phyloP scores from a whole-genome alignment of 192 early-diverging fungal genomes.

The Thamnidium elegans region DNA sequence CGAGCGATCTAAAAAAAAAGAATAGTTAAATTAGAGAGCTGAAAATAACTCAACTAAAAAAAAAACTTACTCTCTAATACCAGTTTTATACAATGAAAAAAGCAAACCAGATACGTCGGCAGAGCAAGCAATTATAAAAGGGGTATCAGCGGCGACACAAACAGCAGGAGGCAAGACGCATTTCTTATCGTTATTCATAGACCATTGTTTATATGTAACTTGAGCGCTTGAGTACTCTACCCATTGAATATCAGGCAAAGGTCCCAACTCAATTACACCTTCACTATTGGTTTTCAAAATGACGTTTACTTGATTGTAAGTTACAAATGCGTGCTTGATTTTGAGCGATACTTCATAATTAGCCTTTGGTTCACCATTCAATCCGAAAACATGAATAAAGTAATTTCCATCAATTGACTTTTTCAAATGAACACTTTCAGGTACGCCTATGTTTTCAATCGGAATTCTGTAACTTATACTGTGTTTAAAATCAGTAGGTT shows the following conservation, averaged over 20 bases:
- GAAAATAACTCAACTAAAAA: too few relatives aligned
- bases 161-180: constrained; percentile 14
- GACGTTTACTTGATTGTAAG: neutral
- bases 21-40: neutral
- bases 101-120: neutral
- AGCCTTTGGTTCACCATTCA: constrained; percentile 40
- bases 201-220: neutral
- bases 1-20: neutral
- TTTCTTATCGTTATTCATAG: neutral
- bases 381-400: constrained; percentile 35
- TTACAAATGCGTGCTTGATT: constrained; percentile 28
- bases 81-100: constrained; percentile 18
- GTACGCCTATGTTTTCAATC: neutral
- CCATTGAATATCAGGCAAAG: constrained; percentile 14
- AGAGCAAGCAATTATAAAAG: constrained; percentile 21
- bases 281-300: constrained; percentile 35
- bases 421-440: constrained; percentile 1
- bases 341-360: constrained; percentile 22
- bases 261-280: constrained; percentile 38
- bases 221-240: neutral
- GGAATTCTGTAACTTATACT: too few relatives aligned
- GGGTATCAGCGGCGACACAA: constrained; percentile 16
- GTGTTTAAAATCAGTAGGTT: too few relatives aligned
- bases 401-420: constrained; percentile 19
- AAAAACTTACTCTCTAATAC: neutral